These are phyloP conservation scores for Hyphopichia homilentoma DNA, from an alignment of 805 yeast species.

Conservation along the genomic window DNA sequence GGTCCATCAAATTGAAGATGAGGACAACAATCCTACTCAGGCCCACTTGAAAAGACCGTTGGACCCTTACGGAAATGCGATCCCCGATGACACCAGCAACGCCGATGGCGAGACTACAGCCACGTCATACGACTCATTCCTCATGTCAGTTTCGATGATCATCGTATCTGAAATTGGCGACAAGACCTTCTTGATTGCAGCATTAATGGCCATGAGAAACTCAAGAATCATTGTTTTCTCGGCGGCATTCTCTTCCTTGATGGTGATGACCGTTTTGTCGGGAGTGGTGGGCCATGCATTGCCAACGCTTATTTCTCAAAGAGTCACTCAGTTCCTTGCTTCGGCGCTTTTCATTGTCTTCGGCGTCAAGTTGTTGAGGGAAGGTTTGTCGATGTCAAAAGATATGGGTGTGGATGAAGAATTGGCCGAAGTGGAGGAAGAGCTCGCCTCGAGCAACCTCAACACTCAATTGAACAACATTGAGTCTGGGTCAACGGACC, in stretches of 20 bases:
- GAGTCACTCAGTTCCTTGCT: slow-evolving; percentile 78
- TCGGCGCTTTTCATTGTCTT: slow-evolving; percentile 77
- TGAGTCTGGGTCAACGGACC: slow-evolving; percentile 57
- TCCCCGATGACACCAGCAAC: neutral
- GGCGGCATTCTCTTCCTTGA: slow-evolving; percentile 81
- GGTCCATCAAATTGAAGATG: slow-evolving; percentile 17
- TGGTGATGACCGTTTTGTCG: slow-evolving; percentile 85
- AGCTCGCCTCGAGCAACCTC: slow-evolving; percentile 63
- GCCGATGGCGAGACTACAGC: slow-evolving; percentile 5
- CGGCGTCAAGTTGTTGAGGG: slow-evolving; percentile 71
- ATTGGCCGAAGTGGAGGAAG: slow-evolving; percentile 95
- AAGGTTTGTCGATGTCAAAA: slow-evolving; percentile 79
- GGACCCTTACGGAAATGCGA: slow-evolving; percentile 10
- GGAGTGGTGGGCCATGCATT: slow-evolving; percentile 90
- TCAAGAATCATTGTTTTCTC: slow-evolving; percentile 80
- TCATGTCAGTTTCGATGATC: slow-evolving; percentile 88
- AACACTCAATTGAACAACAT: slow-evolving; percentile 47
- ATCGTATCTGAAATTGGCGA: slow-evolving; percentile 96
- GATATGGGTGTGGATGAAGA: slow-evolving; percentile 91
- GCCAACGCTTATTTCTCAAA: slow-evolving; percentile 77
- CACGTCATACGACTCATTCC: slow-evolving; percentile 48
- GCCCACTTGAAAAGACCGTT: slow-evolving; percentile 16
- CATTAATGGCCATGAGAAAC: slow-evolving; percentile 96
- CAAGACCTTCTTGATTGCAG: slow-evolving; percentile 94
- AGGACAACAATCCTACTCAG: slow-evolving; percentile 28